Base-by-base conservation (phyloP, 768 basidiomycete genomes). In the Crassisporium funariophilum region DNA sequence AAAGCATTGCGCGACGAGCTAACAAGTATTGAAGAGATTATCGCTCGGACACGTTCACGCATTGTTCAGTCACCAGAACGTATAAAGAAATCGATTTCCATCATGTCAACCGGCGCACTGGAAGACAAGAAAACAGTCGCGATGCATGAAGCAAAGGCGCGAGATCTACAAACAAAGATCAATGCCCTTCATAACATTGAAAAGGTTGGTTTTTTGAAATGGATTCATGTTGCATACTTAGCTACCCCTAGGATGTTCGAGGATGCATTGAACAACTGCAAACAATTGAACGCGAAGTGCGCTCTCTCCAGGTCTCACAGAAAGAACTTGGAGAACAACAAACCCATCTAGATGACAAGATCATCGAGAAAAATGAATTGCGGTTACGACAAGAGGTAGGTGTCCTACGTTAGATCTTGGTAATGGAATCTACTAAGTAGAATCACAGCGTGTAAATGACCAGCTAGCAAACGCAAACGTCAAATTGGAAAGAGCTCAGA, bases 21-120 rank as follows among this genome's bases (percentile, higher is more conserved):
- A 8, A 70, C 77, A 5, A 73, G 75, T 35, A 68, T 84, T 17
- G 70, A 77, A 33, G 84, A 88, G 46, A 71, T 75, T 35, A 83
- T 90, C 52, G 67, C 70, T 10, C 80, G 84, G 34, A 83, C 83
- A 0, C 76, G 82, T 40, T 72, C 82, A 21, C 82, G 92, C 20
- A 86, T 97, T 52, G 92, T 97, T 3, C 90, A 93, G 63, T 93
- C 91, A 0, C 94, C 94, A 0, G 94, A 95, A 37, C 79, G 93
- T 35, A 87, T 95, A 55, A 88, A 86, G 61, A 81, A 84, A 41
- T 88, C 82, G 34, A 95, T 95, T 56, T 67, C 76, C 9, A 73
- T 80, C n/a, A 91, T 95, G 87, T 76, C 79, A 2, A 61, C 70
- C 5, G 82, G 78, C 0, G 81, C 82, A 1, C 63, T 77, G 13